Conservation (phyloP, 2,329 filamentous ascomycete species). For the Neonectria punicea region DNA sequence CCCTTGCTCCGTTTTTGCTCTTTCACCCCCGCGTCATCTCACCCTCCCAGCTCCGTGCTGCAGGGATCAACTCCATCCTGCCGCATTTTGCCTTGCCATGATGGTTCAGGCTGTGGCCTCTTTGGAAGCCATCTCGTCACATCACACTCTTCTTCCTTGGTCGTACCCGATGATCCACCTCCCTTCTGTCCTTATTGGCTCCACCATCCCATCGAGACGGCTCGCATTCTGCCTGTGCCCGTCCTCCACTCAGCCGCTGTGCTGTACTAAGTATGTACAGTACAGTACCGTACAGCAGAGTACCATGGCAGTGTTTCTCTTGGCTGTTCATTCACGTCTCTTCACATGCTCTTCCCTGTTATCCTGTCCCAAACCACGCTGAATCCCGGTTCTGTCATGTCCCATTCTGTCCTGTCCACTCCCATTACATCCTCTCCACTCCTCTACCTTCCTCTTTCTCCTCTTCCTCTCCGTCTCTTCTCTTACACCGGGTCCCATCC, state of each 20-base stretch:
- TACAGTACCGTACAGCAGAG: background rate
- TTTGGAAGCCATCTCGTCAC: conserved; percentile 14
- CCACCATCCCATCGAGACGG: conserved; percentile 25
- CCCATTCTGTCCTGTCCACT: conserved; percentile 30
- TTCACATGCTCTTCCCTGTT: conserved; percentile 6
- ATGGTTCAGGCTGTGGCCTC: conserved; percentile 12
- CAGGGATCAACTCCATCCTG: conserved; percentile 18
- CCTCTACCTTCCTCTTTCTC: background rate
- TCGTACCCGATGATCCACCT: conserved; percentile 17
- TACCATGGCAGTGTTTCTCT: background rate
- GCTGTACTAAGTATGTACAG: conserved; percentile 13
- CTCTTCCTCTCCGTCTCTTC: conserved; percentile 2
- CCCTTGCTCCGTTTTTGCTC: conserved; percentile 2
- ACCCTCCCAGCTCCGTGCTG: conserved; percentile 1
- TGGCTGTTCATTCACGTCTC: background rate
- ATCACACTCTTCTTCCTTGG: conserved; percentile 11
- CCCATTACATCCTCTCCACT: background rate
- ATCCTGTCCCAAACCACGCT: background rate
- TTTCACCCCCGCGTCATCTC: background rate
- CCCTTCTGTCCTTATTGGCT: conserved; percentile 23
- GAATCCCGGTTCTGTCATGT: background rate
- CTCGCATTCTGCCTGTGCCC: conserved; percentile 8
- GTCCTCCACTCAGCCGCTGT: conserved; percentile 31
- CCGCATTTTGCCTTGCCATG: conserved; percentile 15
- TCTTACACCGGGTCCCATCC: conserved; percentile 29